These are phyloP conservation scores for Sutorius australiensis DNA, from an alignment of 768 basidiomycete species.

Conservation along the genomic window DNA sequence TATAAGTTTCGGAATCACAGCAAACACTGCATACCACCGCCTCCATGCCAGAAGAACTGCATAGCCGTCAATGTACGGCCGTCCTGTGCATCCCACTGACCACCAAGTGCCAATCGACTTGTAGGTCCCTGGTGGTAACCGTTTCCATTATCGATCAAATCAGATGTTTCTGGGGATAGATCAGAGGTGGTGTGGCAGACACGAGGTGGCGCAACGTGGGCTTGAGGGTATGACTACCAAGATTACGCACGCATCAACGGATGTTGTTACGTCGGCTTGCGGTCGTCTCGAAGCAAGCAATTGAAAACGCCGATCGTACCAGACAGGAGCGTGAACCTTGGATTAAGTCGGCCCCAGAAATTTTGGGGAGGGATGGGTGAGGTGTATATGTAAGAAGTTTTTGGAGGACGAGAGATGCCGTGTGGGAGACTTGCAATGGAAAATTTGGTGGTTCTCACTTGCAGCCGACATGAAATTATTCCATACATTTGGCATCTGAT, in stretches of 20 bases:
- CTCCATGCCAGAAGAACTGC: not conserved
- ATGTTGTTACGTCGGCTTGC: not conserved
- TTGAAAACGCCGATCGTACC: not conserved
- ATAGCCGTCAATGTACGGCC: not conserved
- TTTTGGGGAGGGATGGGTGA: not conserved
- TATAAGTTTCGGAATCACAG: constrained; percentile 5
- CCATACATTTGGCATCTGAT: not conserved
- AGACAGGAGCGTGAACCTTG: not conserved
- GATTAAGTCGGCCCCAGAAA: not conserved
- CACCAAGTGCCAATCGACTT: not conserved
- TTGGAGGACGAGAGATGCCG: not conserved
- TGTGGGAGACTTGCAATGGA: not conserved
- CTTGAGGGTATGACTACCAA: not conserved
- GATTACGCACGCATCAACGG: too few species aligned
- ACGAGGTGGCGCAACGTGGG: not conserved
- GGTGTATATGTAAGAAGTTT: not conserved
- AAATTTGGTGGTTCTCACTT: not conserved
- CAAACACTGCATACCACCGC: constrained; percentile 18
- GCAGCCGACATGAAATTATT: not conserved
- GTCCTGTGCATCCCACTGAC: not conserved
- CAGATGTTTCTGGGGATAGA: not conserved
- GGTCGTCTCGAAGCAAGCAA: not conserved
- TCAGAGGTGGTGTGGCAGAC: not conserved
- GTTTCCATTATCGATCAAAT: not conserved
- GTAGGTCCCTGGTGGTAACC: not conserved